Percentiles rank a stretch among this genome's conserved stretches.
These are phyloP conservation scores for Syzygium oleosum DNA, from an alignment of 345 rosid genomes.

Conservation along the genomic window DNA sequence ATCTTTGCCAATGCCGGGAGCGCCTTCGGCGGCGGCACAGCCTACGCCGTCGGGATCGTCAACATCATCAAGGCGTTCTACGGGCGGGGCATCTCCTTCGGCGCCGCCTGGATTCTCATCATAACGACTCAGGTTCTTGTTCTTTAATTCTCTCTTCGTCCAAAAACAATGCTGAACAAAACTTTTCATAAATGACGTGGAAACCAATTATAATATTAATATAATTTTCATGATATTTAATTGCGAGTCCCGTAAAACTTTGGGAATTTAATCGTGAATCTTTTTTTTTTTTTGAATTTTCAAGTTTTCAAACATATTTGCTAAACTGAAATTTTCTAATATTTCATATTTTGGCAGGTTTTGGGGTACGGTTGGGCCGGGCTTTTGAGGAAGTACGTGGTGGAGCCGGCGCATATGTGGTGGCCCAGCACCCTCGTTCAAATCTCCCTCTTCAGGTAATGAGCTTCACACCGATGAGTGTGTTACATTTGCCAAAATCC, in stretches of 20 bases:
- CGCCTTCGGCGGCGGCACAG: conserved; percentile 3
- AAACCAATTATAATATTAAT: not conserved
- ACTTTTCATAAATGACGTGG: not conserved
- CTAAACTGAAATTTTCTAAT: not conserved
- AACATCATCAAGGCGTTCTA: conserved; percentile 11
- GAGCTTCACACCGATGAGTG: not conserved
- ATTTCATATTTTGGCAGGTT: not conserved
- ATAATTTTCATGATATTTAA: not conserved
- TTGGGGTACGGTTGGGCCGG: conserved; percentile 15
- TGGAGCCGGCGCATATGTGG: conserved; percentile 17
- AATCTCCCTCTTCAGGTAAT: conserved; percentile 10
- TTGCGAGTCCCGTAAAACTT: not conserved
- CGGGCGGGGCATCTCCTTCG: conserved; percentile 4
- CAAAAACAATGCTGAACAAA: not conserved
- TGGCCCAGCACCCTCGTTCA: conserved; percentile 13
- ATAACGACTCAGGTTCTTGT: conserved; percentile 6
- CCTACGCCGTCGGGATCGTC: conserved; percentile 6
- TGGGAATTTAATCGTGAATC: not conserved
- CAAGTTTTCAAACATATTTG: not conserved
- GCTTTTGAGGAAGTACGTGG: conserved; percentile 9
- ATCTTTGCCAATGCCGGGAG: conserved; percentile 13
- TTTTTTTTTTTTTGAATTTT: not conserved
- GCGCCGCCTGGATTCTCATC: conserved; percentile 4
- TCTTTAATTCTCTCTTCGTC: not conserved
- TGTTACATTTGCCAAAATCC: not conserved